Percentiles rank a stretch among this genome's conserved stretches.
Conservation (phyloP, 2,329 filamentous ascomycete species). For the Penicillium sp. region DNA sequence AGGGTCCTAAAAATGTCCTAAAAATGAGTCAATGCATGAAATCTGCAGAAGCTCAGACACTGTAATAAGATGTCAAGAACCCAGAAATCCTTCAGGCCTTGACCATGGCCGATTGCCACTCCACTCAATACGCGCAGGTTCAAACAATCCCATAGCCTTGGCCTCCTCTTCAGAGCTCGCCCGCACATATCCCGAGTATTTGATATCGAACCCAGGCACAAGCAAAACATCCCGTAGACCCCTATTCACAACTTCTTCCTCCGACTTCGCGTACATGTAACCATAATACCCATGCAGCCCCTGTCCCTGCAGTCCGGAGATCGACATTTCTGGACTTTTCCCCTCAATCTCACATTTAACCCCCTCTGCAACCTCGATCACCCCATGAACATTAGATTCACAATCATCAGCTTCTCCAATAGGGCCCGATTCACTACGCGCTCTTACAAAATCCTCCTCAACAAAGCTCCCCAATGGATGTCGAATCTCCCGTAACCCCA, state of each 20-base stretch:
- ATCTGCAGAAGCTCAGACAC: no score
- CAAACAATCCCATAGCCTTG: slow-evolving; percentile 1
- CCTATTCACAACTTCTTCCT: slow-evolving; percentile 1
- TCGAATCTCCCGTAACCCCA: neutral
- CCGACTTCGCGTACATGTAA: slow-evolving; percentile 1
- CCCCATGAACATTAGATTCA: neutral
- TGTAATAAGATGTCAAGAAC: no score
- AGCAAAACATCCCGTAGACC: neutral
- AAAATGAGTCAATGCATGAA: no score
- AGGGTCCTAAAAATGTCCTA: no score
- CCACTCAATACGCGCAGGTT: neutral
- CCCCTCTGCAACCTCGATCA: neutral
- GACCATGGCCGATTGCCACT: neutral
- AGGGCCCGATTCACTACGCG: neutral
- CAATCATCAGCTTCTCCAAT: neutral
- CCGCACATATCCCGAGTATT: slow-evolving; percentile 2
- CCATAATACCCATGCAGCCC: slow-evolving; percentile 1
- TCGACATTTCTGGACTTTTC: no score
- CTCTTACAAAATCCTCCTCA: neutral
- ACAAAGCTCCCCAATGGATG: slow-evolving; percentile 6
- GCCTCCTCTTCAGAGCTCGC: neutral
- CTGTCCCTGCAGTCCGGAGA: neutral
- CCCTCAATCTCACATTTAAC: no score
- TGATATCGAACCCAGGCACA: slow-evolving; percentile 2
- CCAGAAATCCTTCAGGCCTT: neutral